phyloP scores from a whole-genome alignment of 2,329 filamentous ascomycete species.

The Fusarium marasasianum region DNA sequence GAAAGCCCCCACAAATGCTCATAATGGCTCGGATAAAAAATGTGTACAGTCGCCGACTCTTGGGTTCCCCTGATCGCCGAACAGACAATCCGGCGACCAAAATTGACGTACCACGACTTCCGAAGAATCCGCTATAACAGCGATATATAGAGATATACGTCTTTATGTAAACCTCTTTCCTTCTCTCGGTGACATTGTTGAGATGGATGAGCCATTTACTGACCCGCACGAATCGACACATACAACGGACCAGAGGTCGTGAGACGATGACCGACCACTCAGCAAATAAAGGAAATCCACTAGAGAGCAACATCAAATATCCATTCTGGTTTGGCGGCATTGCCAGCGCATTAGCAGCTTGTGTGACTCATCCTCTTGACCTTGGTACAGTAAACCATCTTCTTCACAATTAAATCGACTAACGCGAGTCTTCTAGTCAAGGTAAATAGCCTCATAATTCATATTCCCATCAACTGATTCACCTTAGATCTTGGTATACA shows the following conservation, averaged over 20 bases:
- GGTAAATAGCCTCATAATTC: background rate
- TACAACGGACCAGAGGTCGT: background rate
- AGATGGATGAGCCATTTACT: fast-evolving
- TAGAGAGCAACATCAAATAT: constrained; percentile 54
- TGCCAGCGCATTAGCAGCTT: constrained; percentile 89
- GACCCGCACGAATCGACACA: background rate
- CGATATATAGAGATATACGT: fast-evolving
- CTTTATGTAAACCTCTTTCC: fast-evolving
- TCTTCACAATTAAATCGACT: background rate
- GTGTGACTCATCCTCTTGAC: constrained; percentile 92
- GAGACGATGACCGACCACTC: background rate
- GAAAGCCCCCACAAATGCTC: fast-evolving
- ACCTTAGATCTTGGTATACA: fast-evolving
- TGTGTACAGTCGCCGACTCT: background rate
- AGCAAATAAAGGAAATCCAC: fast-evolving
- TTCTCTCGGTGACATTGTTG: fast-evolving
- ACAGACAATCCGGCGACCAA: background rate
- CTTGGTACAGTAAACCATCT: constrained; percentile 67
- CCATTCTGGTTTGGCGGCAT: constrained; percentile 97
- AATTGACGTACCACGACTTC: fast-evolving
- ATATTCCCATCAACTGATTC: background rate
- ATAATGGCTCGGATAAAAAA: no score
- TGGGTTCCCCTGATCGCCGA: background rate
- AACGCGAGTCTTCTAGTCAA: background rate
- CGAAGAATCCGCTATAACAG: no score